A percentile compares a stretch with the other conserved stretches of the same genome.
These are phyloP conservation scores for Lentinula guzmanii DNA, from an alignment of 768 basidiomycete genomes.

Conservation along the genomic window DNA sequence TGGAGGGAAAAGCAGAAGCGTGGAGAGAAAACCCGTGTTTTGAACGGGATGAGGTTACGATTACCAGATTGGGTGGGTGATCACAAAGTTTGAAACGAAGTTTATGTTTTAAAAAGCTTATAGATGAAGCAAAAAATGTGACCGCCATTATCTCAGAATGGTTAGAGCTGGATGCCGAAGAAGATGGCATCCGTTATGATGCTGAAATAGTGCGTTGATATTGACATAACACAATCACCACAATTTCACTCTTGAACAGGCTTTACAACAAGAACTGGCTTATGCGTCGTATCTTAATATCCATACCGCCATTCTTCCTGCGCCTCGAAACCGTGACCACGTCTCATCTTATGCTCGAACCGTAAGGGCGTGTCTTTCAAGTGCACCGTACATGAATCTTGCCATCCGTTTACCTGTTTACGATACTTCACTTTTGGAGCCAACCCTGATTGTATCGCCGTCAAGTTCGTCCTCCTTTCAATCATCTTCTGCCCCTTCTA, in stretches of 20 bases:
- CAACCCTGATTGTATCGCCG: slow-evolving; percentile 19
- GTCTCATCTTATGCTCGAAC: slow-evolving; percentile 92
- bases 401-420: slow-evolving; percentile 82
- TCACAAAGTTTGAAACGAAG: slow-evolving; percentile 5
- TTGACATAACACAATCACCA: not conserved
- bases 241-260: slow-evolving; percentile 38
- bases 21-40: slow-evolving; percentile 87
- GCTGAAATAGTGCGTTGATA: slow-evolving; percentile 78
- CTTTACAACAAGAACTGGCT: slow-evolving; percentile 86
- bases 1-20: slow-evolving; percentile 66
- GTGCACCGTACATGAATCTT: slow-evolving; percentile 66
- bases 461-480: slow-evolving; percentile 11
- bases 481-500: slow-evolving; percentile 10
- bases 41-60: slow-evolving; percentile 77
- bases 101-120: not conserved
- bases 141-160: slow-evolving; percentile 85
- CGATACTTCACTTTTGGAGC: slow-evolving; percentile 59
- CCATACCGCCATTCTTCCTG: slow-evolving; percentile 79
- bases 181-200: slow-evolving; percentile 94
- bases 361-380: slow-evolving; percentile 70
- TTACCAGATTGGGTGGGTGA: slow-evolving; percentile 79
- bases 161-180: slow-evolving; percentile 89
- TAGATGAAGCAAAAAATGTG: slow-evolving; percentile 71
- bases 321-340: slow-evolving; percentile 73
- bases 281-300: slow-evolving; percentile 93